These are phyloP conservation scores for Macrocybe gigantea DNA, from an alignment of 768 basidiomycete genomes.

Conservation along the genomic window DNA sequence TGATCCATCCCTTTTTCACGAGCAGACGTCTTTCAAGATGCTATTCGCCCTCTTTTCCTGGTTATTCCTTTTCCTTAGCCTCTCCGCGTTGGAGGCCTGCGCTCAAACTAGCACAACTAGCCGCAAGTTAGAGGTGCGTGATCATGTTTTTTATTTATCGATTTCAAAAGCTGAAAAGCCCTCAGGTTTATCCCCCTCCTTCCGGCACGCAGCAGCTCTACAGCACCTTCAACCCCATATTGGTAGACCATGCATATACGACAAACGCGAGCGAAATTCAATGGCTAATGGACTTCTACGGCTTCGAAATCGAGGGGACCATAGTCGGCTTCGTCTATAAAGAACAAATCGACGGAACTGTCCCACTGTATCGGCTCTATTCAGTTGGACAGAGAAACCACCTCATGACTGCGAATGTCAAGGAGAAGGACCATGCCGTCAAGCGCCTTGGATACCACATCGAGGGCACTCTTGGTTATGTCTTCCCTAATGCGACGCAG, in stretches of 20 bases:
- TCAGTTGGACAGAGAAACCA: conserved; percentile 13
- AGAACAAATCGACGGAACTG: conserved; percentile 8
- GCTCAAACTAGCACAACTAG: too few species aligned
- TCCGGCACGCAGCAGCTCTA: conserved; percentile 12
- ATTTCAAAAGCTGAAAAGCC: too few species aligned
- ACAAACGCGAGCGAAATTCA: conserved; percentile 13
- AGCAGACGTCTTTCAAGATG: too few species aligned
- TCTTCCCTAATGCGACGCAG: conserved; percentile 6
- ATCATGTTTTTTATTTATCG: too few species aligned
- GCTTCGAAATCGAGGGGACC: conserved; percentile 15
- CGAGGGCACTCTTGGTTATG: conserved; percentile 15
- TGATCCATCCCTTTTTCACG: too few species aligned
- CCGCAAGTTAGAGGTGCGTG: too few species aligned
- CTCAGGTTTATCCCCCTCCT: neutral
- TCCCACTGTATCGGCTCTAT: conserved; percentile 15
- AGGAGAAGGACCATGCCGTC: conserved; percentile 11
- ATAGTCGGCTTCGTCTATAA: conserved; percentile 11
- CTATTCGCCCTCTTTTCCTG: too few species aligned
- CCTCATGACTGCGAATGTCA: conserved; percentile 11
- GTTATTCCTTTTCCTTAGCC: too few species aligned
- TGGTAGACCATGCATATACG: conserved; percentile 17
- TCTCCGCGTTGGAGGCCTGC: too few species aligned
- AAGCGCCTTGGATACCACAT: conserved; percentile 15
- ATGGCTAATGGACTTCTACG: conserved; percentile 15
- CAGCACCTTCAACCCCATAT: conserved; percentile 15